Evolutionary conservation across 2,329 filamentous ascomycete species (phyloP), one percentile per base, ranked within the genome.

Genomic region (Ceratocystis eucalypticola): DNA sequence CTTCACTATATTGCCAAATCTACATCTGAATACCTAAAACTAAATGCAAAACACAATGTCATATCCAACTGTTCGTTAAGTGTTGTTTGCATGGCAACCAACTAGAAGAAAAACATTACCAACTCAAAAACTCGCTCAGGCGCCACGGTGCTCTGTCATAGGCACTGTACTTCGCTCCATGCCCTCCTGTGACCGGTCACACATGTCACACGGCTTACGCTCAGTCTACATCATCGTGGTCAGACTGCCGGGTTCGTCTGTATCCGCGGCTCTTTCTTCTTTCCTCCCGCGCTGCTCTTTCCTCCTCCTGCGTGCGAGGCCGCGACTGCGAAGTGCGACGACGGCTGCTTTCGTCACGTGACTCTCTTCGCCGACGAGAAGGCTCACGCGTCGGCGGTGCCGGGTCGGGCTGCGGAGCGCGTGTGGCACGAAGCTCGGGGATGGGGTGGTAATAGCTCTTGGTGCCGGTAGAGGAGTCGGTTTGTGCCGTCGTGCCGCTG

Each of bases 361-460:
- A 67, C 22, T 67, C 65, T 28, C 61, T 53, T 12, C 67, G 64
- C 22, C 46, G 61, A 30, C 64, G 59, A 10, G 64, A 68, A 1
- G 59, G 59, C 28, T 63, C 66, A 30, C 66, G 64, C 3, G 50
- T 30, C 4, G 73, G 62, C 25, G 63, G n/a, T 15, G 33, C 41
- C 15, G 62, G 37, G n/a, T 63, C 22, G 2, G 28, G 62, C 45
- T 37, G 25, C 8, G n/a, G 22, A 44, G n/a, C 55, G 6, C 44
- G 33, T 30, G 33, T 68, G 74, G 64, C 74, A 70, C 68, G 76
- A 70, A 82, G 72, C 69, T 82, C 81, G 1, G 82, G 82, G 72
- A 83, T 81, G 46, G 79, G 74, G 70, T 84, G 81, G 69, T 76
- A 77, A 71, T 85, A 84, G 46, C 80, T 78, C 77, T 84, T 84